Conservation (phyloP, 139 green algal species). For the Chlorella sp. region DNA sequence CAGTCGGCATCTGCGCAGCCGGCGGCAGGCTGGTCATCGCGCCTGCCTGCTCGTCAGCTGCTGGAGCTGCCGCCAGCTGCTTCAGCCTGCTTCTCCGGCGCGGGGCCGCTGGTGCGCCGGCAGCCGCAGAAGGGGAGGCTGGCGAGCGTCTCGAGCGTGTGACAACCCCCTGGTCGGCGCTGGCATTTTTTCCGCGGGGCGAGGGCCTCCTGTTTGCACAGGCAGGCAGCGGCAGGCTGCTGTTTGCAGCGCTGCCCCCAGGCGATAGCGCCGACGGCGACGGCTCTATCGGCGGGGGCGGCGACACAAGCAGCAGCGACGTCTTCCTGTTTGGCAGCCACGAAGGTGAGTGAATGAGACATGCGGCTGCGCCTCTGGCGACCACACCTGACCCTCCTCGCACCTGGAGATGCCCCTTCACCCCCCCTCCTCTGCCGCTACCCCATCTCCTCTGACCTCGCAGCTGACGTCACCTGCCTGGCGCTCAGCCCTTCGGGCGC, state of each 20-base stretch:
- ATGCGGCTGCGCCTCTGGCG: background rate
- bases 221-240: constrained; percentile 5
- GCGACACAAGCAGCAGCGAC: too few relatives aligned
- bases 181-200: background rate
- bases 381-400: background rate
- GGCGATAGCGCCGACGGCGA: background rate
- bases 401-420: background rate
- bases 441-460: too few relatives aligned
- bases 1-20: background rate
- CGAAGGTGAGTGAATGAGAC: background rate
- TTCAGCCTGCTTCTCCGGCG: background rate
- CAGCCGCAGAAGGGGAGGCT: too few relatives aligned
- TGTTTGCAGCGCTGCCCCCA: constrained; percentile 24
- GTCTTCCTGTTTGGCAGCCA: constrained; percentile 13
- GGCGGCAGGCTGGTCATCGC: background rate
- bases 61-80: background rate
- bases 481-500: constrained; percentile 4
- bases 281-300: background rate
- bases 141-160: background rate
- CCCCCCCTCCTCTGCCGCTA: background rate
- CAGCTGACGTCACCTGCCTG: background rate
- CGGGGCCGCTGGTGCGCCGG: too few relatives aligned
- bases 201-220: constrained; percentile 17
- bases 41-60: background rate
- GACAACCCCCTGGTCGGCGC: background rate